phyloP scores from a whole-genome alignment of 768 basidiomycete species.

The Trametes coccinea region DNA sequence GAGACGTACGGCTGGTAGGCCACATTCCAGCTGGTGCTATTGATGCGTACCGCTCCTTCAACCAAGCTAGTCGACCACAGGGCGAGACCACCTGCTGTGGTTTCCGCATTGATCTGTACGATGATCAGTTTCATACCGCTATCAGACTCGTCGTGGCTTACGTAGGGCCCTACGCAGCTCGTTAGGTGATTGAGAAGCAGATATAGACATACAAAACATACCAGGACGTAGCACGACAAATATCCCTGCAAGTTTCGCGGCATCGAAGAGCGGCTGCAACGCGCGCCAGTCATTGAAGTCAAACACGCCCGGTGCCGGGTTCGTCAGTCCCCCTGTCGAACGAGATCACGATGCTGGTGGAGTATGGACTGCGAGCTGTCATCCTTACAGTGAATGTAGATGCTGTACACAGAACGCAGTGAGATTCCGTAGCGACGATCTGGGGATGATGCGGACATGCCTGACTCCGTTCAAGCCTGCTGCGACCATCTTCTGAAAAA shows the following conservation, averaged over 20 bases:
- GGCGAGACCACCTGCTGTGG: constrained; percentile 71
- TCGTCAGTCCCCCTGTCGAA: constrained; percentile 54
- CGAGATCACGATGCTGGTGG: background rate
- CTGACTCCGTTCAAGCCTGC: constrained; percentile 78
- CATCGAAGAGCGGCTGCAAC: constrained; percentile 70
- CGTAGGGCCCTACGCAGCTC: too few species aligned
- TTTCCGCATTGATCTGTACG: constrained; percentile 77
- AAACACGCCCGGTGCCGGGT: constrained; percentile 71
- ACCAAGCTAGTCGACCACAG: constrained; percentile 73
- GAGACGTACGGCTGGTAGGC: constrained; percentile 76
- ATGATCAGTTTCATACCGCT: background rate
- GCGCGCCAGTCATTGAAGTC: constrained; percentile 74
- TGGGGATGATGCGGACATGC: constrained; percentile 9
- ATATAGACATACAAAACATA: constrained; percentile 26
- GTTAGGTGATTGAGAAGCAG: too few species aligned
- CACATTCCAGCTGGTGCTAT: constrained; percentile 65
- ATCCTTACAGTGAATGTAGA: constrained; percentile 67
- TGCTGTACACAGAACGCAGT: constrained; percentile 24
- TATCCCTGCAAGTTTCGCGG: constrained; percentile 70
- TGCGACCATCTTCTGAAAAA: constrained; percentile 79
- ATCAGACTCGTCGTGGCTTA: too few species aligned
- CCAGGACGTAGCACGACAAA: constrained; percentile 83
- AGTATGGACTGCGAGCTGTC: too few species aligned
- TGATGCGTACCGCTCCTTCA: constrained; percentile 68
- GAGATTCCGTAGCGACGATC: background rate